Evolutionary conservation across 495 filamentous ascomycete species (phyloP).

Genomic region (Oidiodendron maius): DNA sequence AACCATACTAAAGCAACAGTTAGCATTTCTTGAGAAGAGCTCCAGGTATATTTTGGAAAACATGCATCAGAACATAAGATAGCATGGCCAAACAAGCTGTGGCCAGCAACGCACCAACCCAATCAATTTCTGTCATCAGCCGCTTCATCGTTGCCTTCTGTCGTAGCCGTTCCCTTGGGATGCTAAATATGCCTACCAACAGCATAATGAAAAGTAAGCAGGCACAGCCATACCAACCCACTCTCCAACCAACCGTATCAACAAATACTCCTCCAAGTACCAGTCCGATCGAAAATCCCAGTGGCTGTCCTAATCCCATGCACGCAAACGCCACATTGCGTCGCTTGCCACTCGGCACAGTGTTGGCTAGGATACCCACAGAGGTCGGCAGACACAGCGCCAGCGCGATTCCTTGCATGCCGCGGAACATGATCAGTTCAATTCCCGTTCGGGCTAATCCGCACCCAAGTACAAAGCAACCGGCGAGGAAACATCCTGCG

Average conservation of each 20-base stretch:
- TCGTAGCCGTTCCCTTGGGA: conserved; percentile 25
- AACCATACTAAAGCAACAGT: conserved; percentile 2
- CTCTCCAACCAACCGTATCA: conserved; percentile 40
- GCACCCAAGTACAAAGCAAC: conserved; percentile 34
- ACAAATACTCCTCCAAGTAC: conserved; percentile 48
- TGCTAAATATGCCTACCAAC: conserved; percentile 27
- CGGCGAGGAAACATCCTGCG: conserved; percentile 35
- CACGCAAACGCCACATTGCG: conserved; percentile 49
- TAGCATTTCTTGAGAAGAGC: background rate
- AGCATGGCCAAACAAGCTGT: conserved; percentile 37
- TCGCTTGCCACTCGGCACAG: conserved; percentile 27
- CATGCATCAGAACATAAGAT: conserved; percentile 37
- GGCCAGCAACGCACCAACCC: conserved; percentile 38
- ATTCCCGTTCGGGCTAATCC: conserved; percentile 34
- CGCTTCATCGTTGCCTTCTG: background rate
- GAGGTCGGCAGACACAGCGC: conserved; percentile 45
- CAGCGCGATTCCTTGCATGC: conserved; percentile 42
- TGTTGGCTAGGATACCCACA: conserved; percentile 37
- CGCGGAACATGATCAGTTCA: conserved; percentile 49
- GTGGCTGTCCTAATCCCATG: conserved; percentile 40
- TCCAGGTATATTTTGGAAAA: too few species aligned
- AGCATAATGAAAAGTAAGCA: conserved; percentile 26
- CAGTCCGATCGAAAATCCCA: conserved; percentile 50
- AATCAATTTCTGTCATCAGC: conserved; percentile 39
- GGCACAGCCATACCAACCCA: conserved; percentile 41